Evolutionary conservation across 257 asterid genomes (phyloP).

Genomic region (Lavandula angustifolia): DNA sequence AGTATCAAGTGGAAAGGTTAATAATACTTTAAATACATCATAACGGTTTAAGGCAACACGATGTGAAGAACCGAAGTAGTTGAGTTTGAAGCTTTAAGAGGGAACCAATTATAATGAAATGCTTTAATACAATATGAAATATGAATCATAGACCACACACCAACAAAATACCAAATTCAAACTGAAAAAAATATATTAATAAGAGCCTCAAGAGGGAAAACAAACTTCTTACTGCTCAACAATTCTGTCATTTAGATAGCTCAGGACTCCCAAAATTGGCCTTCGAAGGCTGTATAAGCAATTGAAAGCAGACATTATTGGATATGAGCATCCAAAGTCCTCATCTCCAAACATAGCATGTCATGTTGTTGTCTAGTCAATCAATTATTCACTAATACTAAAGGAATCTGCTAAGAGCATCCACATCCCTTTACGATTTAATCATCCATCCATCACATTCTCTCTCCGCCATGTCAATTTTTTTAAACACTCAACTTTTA

Average conservation of each 20-base stretch:
- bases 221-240: conserved; percentile 44
- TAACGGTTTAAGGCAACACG: neutral
- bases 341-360: neutral
- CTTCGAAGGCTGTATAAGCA: conserved; percentile 74
- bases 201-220: neutral
- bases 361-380: too few species aligned
- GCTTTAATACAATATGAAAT: conserved; percentile 24
- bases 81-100: too few species aligned
- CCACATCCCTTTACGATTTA: too few species aligned
- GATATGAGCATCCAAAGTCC: conserved; percentile 1
- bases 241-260: conserved; percentile 76
- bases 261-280: conserved; percentile 69
- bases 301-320: conserved; percentile 10
- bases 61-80: too few species aligned
- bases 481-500: too few species aligned
- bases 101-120: neutral
- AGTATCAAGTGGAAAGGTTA: neutral
- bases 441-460: too few species aligned
- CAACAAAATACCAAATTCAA: conserved; percentile 1
- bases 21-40: neutral
- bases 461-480: too few species aligned
- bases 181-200: too few species aligned
- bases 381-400: too few species aligned
- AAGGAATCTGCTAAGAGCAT: too few species aligned
- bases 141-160: conserved; percentile 1